These are phyloP conservation scores for Diaporthe sp. DNA, from an alignment of 2,329 filamentous ascomycete species.

Conservation along the genomic window DNA sequence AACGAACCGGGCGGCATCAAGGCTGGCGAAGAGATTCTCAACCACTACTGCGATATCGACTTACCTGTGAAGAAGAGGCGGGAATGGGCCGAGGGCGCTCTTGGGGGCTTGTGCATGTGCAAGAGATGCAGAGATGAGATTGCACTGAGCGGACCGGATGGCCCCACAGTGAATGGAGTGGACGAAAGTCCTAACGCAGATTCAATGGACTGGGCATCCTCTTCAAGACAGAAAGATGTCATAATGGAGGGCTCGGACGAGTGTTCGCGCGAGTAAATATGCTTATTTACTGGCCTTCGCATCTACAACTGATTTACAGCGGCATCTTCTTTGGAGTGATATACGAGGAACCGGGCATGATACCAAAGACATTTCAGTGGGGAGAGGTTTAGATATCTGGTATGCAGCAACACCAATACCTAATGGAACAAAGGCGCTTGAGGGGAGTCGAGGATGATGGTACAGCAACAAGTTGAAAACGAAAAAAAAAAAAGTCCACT, in stretches of 20 bases:
- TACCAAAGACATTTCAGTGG: slow-evolving; percentile 26
- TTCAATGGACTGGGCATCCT: slow-evolving; percentile 21
- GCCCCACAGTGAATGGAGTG: neutral
- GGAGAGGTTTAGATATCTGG: slow-evolving; percentile 2
- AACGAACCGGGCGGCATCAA: slow-evolving; percentile 71
- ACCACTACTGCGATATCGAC: slow-evolving; percentile 89
- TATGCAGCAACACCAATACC: slow-evolving; percentile 7
- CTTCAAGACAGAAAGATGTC: neutral
- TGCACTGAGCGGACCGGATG: slow-evolving; percentile 39
- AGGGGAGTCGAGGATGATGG: neutral
- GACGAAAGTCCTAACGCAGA: neutral
- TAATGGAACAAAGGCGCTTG: slow-evolving; percentile 1
- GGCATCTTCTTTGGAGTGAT: slow-evolving; percentile 22
- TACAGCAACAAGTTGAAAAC: neutral
- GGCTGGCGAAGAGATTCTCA: slow-evolving; percentile 86
- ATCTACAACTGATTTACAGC: slow-evolving; percentile 16
- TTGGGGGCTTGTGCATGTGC: slow-evolving; percentile 93
- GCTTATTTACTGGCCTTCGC: neutral
- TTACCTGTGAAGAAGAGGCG: slow-evolving; percentile 83
- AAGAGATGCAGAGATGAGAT: slow-evolving; percentile 82
- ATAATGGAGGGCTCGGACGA: neutral
- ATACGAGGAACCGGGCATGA: slow-evolving; percentile 26
- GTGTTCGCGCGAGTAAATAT: neutral
- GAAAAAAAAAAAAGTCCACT: neutral
- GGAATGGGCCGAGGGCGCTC: slow-evolving; percentile 88